These are phyloP conservation scores for Lyophyllum atratum DNA, from an alignment of 768 basidiomycete species.

Conservation along the genomic window DNA sequence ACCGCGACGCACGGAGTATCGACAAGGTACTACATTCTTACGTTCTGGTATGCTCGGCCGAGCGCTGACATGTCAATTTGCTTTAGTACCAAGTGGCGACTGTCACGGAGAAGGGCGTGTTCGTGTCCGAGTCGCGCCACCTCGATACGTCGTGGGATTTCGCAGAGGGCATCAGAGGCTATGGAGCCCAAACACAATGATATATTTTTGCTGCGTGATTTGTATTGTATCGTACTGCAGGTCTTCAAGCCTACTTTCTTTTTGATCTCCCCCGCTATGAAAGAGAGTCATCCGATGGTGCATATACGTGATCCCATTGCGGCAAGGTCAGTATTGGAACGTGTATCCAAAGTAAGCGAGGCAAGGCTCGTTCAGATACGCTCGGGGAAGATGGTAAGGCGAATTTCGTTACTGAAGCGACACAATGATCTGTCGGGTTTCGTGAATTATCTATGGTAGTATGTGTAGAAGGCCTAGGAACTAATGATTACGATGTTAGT, in stretches of 20 bases:
- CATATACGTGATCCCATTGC: too few species aligned
- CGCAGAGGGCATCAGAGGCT: slow-evolving; percentile 89
- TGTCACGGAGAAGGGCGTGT: slow-evolving; percentile 74
- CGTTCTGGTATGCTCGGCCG: not conserved
- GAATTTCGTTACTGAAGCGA: too few species aligned
- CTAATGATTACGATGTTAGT: too few species aligned
- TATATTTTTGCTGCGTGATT: slow-evolving; percentile 1
- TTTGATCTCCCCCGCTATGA: not conserved
- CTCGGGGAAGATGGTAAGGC: too few species aligned
- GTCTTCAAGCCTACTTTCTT: not conserved
- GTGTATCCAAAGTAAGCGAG: too few species aligned
- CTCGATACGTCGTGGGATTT: slow-evolving; percentile 88
- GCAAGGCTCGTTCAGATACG: too few species aligned
- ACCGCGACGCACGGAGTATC: slow-evolving; percentile 92
- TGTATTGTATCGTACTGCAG: slow-evolving; percentile 11
- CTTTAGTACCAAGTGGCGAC: slow-evolving; percentile 92
- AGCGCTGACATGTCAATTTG: not conserved
- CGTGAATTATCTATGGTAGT: too few species aligned
- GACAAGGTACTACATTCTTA: slow-evolving; percentile 73
- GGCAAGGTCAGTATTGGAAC: too few species aligned
- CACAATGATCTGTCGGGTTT: too few species aligned
- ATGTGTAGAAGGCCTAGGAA: too few species aligned
- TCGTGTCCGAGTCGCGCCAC: slow-evolving; percentile 76
- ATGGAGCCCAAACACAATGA: slow-evolving; percentile 90
- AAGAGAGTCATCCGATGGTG: too few species aligned